These are phyloP conservation scores for Saprolegnia diclina DNA, from an alignment of 352 stramenopile species.

Conservation along the genomic window DNA sequence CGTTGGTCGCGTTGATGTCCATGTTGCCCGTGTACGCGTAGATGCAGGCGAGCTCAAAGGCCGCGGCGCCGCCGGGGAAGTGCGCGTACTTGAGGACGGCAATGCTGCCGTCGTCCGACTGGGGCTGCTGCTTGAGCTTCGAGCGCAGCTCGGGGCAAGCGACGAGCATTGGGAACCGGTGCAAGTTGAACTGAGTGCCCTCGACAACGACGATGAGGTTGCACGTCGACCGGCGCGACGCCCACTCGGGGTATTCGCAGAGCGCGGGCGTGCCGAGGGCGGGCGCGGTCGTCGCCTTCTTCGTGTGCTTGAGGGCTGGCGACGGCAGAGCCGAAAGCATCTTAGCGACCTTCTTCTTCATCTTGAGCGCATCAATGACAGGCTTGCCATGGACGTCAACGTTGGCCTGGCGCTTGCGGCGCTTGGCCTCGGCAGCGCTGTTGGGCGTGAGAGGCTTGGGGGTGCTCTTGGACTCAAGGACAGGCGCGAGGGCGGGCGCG, in stretches of 20 bases:
- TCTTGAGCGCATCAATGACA: background rate
- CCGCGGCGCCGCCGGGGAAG: constrained; percentile 49
- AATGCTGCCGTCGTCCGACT: constrained; percentile 24
- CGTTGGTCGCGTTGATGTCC: constrained; percentile 27
- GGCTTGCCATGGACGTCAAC: constrained; percentile 3
- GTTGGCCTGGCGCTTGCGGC: background rate
- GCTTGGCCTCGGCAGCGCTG: background rate
- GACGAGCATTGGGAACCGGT: constrained; percentile 61
- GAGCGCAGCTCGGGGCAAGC: constrained; percentile 42
- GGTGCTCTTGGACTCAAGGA: background rate
- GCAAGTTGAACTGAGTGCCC: constrained; percentile 63
- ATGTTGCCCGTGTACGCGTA: constrained; percentile 49
- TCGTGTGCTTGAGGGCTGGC: constrained; percentile 10
- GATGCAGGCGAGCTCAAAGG: constrained; percentile 64
- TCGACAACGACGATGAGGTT: constrained; percentile 61
- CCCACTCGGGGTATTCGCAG: constrained; percentile 52
- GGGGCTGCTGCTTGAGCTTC: constrained; percentile 33
- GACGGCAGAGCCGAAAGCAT: background rate
- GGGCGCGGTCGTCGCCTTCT: constrained; percentile 2
- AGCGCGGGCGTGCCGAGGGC: constrained; percentile 31
- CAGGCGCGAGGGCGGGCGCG: background rate
- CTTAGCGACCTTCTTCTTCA: constrained; percentile 19
- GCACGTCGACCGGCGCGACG: constrained; percentile 35
- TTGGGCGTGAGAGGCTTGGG: constrained; percentile 7
- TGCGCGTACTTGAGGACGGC: constrained; percentile 40